Evolutionary conservation across 2,329 filamentous ascomycete species (phyloP).

Genomic region (Claviceps maximensis): DNA sequence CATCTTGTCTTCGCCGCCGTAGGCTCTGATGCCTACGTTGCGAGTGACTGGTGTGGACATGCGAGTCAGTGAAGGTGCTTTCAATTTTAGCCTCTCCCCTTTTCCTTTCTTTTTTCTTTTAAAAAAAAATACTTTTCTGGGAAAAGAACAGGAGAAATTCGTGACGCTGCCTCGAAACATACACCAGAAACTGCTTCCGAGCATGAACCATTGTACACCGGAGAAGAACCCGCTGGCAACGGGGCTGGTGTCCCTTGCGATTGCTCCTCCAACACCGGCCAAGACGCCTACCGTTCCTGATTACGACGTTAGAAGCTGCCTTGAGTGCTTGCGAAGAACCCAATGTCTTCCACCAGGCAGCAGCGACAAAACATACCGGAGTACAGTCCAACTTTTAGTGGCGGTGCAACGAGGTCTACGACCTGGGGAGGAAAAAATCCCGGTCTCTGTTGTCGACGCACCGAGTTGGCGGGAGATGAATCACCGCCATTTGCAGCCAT

Average conservation of each 20-base stretch:
- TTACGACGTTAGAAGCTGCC: conserved; percentile 1
- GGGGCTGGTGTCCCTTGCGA: conserved; percentile 54
- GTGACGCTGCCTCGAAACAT: conserved; percentile 17
- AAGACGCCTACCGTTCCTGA: conserved; percentile 48
- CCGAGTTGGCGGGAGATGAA: conserved; percentile 10
- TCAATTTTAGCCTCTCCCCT: too few relatives aligned
- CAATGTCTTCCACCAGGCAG: neutral
- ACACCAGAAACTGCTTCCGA: conserved; percentile 69
- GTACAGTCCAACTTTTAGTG: conserved; percentile 45
- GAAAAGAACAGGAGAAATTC: neutral
- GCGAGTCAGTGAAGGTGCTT: neutral
- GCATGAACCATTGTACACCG: conserved; percentile 67
- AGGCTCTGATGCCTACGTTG: conserved; percentile 31
- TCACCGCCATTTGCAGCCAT: conserved; percentile 9
- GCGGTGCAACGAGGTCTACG: conserved; percentile 31
- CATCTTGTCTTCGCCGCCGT: conserved; percentile 38
- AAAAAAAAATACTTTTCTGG: too few relatives aligned
- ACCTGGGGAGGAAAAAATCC: conserved; percentile 30
- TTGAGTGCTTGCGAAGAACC: neutral
- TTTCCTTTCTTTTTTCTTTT: too few relatives aligned
- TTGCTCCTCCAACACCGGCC: conserved; percentile 55
- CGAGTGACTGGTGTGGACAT: conserved; percentile 30
- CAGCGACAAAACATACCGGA: conserved; percentile 30
- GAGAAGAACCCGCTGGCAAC: conserved; percentile 58
- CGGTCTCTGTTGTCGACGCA: conserved; percentile 15